A percentile compares a stretch with the other conserved stretches of the same genome.
Conservation (phyloP, 75 land plant species). For the Gnetum montanum region DNA sequence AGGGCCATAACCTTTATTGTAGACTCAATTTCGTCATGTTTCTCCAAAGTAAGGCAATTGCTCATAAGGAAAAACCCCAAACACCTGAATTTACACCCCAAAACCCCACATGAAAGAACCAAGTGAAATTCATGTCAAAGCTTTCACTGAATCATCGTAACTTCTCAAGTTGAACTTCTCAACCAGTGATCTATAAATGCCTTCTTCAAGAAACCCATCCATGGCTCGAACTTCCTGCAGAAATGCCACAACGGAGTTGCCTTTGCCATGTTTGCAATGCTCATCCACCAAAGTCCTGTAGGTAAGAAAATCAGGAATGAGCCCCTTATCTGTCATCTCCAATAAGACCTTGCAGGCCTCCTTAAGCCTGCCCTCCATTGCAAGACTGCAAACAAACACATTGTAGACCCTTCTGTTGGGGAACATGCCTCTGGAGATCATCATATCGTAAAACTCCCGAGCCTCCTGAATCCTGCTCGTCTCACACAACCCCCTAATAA, state of each 20-base stretch:
- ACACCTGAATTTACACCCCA: too few species aligned
- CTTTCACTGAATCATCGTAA: conserved; percentile 3
- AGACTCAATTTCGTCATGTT: too few species aligned
- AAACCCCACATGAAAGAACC: too few species aligned
- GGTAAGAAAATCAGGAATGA: conserved; percentile 47
- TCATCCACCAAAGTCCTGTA: conserved; percentile 49
- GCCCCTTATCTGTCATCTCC: conserved; percentile 38
- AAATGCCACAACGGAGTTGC: conserved; percentile 28
- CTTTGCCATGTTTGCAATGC: conserved; percentile 42
- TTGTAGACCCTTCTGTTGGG: conserved; percentile 31
- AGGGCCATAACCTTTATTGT: too few species aligned
- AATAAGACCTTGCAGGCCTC: conserved; percentile 26
- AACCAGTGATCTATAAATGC: conserved; percentile 24
- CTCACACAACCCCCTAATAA: conserved; percentile 41
- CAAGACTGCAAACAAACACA: conserved; percentile 39
- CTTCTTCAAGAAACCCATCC: conserved; percentile 21
- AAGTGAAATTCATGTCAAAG: too few species aligned
- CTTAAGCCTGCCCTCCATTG: conserved; percentile 34
- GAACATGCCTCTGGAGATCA: conserved; percentile 38
- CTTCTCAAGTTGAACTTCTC: conserved; percentile 26
- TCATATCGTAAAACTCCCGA: conserved; percentile 30
- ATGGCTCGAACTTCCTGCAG: conserved; percentile 29
- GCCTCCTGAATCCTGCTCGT: conserved; percentile 34
- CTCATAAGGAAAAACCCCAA: too few species aligned
- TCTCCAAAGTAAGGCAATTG: too few species aligned